Evolutionary conservation across 768 basidiomycete species (phyloP), one percentile per base, ranked within the genome.

Genomic region (Xerocomus spinulosus): DNA sequence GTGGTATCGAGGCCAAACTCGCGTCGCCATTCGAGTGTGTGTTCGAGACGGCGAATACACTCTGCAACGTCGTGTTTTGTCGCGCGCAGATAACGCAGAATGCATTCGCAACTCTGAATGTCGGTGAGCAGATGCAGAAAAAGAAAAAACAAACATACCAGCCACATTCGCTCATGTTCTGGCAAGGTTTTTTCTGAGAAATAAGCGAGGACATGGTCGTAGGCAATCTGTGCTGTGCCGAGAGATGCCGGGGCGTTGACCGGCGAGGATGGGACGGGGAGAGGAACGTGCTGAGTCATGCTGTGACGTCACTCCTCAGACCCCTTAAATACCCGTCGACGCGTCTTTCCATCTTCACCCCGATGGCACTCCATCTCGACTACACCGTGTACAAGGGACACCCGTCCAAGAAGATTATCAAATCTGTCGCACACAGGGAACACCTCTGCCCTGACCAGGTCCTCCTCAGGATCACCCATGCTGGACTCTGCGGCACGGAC

Each of bases 151-250:
- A 29, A 29, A 74, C 77, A 41, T 46, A 81, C 78, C 58, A 92
- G 70, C 87, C 87, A 92, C 63, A 87, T 87, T 66, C 79, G 80
- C 61, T 92, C 90, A 28, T 71, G 75, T 26, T 87, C 86, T 59
- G 15, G 74, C 57, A 55, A 89, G 87, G 61, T 87, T 78, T n/a
- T n/a, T n/a, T n/a, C n/a, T n/a, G n/a, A n/a, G n/a, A n/a, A n/a
- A n/a, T n/a, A n/a, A n/a, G 64, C 67, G 35, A 85, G 68, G 13
- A 88, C 80, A 40, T 69, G 68, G 34, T 76, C 65, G 49, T 78
- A 77, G 67, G 79, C 72, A 47, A 67, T 68, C 47, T 73, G 72
- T 48, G 84, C 75, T 8, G 63, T 64, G 12, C 70, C 66, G 2
- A 83, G 63, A 2, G 64, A 62, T 2, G 55, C 61, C 0, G 69